phyloP scores from a whole-genome alignment of 345 rosid genomes.

The Reutealis trisperma region DNA sequence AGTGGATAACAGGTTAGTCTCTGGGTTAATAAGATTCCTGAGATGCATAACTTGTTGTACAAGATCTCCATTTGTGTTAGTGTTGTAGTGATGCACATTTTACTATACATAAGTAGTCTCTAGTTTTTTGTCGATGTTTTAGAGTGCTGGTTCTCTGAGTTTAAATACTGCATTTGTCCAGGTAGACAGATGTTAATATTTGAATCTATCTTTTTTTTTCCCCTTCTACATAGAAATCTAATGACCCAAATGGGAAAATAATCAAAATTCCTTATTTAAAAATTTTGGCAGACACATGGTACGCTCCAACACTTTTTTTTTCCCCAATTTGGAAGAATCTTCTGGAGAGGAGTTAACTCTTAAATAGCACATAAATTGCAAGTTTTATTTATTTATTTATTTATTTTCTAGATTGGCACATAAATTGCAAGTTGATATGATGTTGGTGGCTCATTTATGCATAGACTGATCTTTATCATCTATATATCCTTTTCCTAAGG shows the following conservation, averaged over 20 bases:
- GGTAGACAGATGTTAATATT: background rate
- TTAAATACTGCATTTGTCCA: background rate
- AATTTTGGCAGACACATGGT: background rate
- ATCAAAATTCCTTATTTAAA: background rate
- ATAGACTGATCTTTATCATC: background rate
- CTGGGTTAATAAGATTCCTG: background rate
- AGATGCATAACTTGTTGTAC: background rate
- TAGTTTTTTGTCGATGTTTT: background rate
- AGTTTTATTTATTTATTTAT: background rate
- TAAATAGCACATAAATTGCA: background rate
- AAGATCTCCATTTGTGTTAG: background rate
- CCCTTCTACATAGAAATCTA: background rate
- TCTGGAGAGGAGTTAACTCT: background rate
- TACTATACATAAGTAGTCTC: background rate
- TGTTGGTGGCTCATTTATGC: background rate
- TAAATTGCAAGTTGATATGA: no score
- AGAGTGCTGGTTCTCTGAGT: background rate
- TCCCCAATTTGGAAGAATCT: background rate
- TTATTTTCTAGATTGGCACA: background rate
- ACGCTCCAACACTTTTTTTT: background rate
- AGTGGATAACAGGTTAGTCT: background rate
- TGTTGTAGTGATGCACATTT: background rate
- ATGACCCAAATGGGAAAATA: background rate
- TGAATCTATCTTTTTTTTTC: background rate
- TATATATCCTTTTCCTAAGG: conserved; percentile 1